Evolutionary conservation across 148 eudicot genomes (phyloP).

Genomic region (Camellia sinensis): DNA sequence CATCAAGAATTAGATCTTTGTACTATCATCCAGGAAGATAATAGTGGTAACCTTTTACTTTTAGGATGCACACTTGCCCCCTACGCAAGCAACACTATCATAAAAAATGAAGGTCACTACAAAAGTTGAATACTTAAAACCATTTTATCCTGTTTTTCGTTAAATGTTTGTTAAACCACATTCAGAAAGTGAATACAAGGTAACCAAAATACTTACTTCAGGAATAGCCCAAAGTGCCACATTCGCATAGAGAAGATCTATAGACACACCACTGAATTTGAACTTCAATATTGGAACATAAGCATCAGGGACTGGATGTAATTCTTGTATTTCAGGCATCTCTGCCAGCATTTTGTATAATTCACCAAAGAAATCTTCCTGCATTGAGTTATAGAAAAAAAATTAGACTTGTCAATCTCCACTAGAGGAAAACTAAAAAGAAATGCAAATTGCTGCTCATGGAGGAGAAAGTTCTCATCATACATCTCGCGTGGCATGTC

Average conservation of each 20-base stretch:
- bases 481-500: slow-evolving; percentile 42
- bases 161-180: not conserved
- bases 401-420: not conserved
- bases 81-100: not conserved
- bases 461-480: not conserved
- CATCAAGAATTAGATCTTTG: too few relatives aligned
- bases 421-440: not conserved
- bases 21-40: too few relatives aligned
- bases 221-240: slow-evolving; percentile 46
- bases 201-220: slow-evolving; percentile 28
- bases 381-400: not conserved
- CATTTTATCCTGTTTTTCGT: not conserved
- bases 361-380: slow-evolving; percentile 50
- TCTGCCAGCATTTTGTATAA: slow-evolving; percentile 40
- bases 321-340: slow-evolving; percentile 49
- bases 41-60: not conserved
- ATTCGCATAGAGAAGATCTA: slow-evolving; percentile 53
- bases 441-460: not conserved
- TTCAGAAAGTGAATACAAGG: not conserved
- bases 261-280: slow-evolving; percentile 45
- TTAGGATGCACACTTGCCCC: not conserved
- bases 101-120: not conserved
- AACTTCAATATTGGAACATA: slow-evolving; percentile 54
- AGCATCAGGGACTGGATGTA: slow-evolving; percentile 48
- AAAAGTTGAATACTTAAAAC: not conserved